These are phyloP conservation scores for Pelagophyceae sp. DNA, from an alignment of 352 stramenopile species.

Conservation along the genomic window DNA sequence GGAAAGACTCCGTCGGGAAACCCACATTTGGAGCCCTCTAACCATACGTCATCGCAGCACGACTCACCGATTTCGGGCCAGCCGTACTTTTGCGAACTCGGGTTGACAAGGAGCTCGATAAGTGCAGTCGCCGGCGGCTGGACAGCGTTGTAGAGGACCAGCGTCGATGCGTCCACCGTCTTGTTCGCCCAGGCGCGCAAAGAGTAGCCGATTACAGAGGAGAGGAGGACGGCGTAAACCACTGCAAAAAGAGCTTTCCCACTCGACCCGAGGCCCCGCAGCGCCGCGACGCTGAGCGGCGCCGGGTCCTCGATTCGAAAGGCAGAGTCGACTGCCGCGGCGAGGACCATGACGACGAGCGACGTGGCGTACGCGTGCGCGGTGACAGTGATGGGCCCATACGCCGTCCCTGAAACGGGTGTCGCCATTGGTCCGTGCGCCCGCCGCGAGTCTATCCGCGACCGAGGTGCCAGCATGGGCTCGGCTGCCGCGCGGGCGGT, in stretches of 20 bases:
- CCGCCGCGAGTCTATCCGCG: too few relatives aligned
- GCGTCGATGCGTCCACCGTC: conserved; percentile 1
- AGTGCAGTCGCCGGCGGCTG: conserved; percentile 4
- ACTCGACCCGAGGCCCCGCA: neutral
- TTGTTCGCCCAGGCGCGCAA: conserved; percentile 10
- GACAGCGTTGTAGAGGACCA: conserved; percentile 20
- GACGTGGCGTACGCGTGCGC: neutral
- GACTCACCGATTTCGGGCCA: neutral
- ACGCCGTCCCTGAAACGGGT: too few relatives aligned
- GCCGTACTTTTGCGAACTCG: neutral
- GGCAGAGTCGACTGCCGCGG: neutral
- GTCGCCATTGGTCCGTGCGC: too few relatives aligned
- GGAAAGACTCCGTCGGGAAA: too few relatives aligned
- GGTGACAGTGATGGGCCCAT: conserved; percentile 5
- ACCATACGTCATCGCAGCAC: too few relatives aligned
- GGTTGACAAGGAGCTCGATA: neutral
- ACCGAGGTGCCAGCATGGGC: too few relatives aligned
- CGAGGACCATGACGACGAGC: neutral
- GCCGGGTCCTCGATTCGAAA: neutral
- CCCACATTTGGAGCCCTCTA: too few relatives aligned
- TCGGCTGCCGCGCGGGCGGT: neutral
- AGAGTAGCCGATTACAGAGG: neutral
- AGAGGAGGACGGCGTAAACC: neutral
- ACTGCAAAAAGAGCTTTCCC: too few relatives aligned
- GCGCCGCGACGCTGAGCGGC: neutral